Conservation (phyloP, 257 asterid genomes). For the Solanum pinnatisectum region DNA sequence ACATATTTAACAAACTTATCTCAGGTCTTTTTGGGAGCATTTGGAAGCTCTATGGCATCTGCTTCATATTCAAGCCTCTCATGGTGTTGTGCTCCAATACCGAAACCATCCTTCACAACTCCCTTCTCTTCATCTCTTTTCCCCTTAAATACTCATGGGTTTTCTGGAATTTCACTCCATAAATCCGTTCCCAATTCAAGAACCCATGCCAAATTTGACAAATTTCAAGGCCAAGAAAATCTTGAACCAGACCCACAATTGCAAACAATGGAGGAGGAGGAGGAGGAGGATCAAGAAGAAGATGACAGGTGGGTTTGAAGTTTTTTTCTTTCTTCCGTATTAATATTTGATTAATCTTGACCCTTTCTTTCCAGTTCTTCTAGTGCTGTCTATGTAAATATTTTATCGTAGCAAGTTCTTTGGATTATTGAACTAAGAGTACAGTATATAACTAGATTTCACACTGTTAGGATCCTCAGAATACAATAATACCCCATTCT, state of each 20-base stretch:
- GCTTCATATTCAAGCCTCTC: conserved; percentile 25
- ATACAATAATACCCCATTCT: neutral
- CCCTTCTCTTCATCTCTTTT: conserved; percentile 13
- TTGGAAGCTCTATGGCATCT: conserved; percentile 41
- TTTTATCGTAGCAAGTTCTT: neutral
- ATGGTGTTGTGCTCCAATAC: conserved; percentile 21
- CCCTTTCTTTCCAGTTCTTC: neutral
- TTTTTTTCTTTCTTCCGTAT: neutral
- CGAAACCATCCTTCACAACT: conserved; percentile 22
- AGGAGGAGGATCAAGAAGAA: conserved; percentile 33
- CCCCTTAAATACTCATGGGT: conserved; percentile 3
- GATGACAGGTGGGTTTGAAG: conserved; percentile 55
- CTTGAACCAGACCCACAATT: conserved; percentile 11
- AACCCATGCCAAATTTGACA: conserved; percentile 61
- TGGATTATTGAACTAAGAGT: neutral
- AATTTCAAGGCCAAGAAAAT: conserved; percentile 50
- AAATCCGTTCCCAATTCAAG: conserved; percentile 15
- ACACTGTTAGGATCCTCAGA: neutral
- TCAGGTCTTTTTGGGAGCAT: neutral
- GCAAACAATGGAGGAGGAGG: conserved; percentile 10
- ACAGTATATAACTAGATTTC: neutral
- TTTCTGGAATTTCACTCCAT: conserved; percentile 16
- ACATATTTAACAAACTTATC: neutral
- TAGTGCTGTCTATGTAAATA: neutral
- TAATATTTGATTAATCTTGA: neutral